phyloP scores from a whole-genome alignment of 331 rosid species.

The Malus hybrid region DNA sequence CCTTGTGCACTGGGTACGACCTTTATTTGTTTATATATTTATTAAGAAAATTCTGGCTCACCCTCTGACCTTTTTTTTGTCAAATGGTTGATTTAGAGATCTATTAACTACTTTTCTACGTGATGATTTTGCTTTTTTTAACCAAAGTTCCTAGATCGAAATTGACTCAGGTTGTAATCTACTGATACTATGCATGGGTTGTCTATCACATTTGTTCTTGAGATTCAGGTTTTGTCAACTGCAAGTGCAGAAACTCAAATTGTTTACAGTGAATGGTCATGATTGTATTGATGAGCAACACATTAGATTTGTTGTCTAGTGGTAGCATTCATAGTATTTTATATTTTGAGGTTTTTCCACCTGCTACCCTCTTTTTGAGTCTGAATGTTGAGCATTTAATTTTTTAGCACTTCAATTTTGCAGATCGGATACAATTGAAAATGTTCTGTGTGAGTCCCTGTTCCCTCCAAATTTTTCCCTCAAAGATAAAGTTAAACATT shows the following conservation, averaged over 20 bases:
- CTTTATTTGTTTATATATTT: background rate
- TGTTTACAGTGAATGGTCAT: background rate
- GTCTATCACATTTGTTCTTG: background rate
- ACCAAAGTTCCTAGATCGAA: background rate
- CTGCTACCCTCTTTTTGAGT: background rate
- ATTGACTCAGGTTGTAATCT: background rate
- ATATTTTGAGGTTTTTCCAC: background rate
- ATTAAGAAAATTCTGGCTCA: background rate
- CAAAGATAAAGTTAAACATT: constrained; percentile 64
- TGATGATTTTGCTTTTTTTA: background rate
- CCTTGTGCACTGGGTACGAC: too few relatives aligned
- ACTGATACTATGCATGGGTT: background rate
- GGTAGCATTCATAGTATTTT: background rate
- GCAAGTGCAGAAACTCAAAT: background rate
- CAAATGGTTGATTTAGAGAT: background rate
- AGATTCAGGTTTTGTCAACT: background rate
- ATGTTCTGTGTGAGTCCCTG: constrained; percentile 63
- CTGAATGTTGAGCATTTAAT: constrained; percentile 1
- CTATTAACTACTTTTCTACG: background rate
- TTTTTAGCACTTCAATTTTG: constrained; percentile 20
- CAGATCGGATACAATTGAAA: constrained; percentile 94
- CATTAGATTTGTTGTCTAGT: background rate
- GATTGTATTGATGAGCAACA: background rate
- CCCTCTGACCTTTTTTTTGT: background rate
- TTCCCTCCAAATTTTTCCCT: constrained; percentile 68